Conservation (phyloP, 768 basidiomycete species). For the Boletellus ananiceps region DNA sequence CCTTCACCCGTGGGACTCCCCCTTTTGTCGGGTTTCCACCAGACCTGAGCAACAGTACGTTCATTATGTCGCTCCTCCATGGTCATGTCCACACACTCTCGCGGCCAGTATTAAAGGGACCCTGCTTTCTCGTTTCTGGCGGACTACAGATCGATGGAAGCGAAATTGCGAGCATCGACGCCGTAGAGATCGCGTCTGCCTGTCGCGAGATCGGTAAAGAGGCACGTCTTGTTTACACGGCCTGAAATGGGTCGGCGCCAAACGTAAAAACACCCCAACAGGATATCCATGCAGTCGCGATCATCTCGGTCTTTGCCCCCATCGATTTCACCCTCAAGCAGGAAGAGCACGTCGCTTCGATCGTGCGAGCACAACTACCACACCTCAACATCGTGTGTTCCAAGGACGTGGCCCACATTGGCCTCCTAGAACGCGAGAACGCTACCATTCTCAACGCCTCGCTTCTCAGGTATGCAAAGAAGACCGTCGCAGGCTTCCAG, state of each 20-base stretch:
- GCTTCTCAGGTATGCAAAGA: conserved; percentile 53
- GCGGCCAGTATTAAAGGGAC: conserved; percentile 24
- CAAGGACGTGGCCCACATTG: conserved; percentile 54
- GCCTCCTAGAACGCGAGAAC: conserved; percentile 62
- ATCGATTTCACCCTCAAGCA: conserved; percentile 42
- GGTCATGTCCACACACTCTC: not conserved
- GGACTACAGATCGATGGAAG: conserved; percentile 44
- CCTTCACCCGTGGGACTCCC: conserved; percentile 54
- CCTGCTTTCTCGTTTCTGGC: conserved; percentile 35
- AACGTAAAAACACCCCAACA: conserved; percentile 8
- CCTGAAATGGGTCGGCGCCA: not conserved
- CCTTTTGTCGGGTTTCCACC: conserved; percentile 51
- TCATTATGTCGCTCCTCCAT: conserved; percentile 2
- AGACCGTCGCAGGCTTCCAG: conserved; percentile 52
- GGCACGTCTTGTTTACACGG: conserved; percentile 14
- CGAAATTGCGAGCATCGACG: conserved; percentile 40
- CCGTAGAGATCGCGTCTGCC: conserved; percentile 43
- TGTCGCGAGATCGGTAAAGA: conserved; percentile 36
- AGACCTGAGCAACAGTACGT: conserved; percentile 29
- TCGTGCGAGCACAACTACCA: conserved; percentile 38
- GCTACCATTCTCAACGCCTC: conserved; percentile 66
- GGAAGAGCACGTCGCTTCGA: conserved; percentile 42
- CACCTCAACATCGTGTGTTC: conserved; percentile 48
- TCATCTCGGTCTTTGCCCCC: conserved; percentile 47
- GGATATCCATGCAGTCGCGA: conserved; percentile 35